Evolutionary conservation across 2,329 filamentous ascomycete species (phyloP).

Genomic region (Phoma sp.): DNA sequence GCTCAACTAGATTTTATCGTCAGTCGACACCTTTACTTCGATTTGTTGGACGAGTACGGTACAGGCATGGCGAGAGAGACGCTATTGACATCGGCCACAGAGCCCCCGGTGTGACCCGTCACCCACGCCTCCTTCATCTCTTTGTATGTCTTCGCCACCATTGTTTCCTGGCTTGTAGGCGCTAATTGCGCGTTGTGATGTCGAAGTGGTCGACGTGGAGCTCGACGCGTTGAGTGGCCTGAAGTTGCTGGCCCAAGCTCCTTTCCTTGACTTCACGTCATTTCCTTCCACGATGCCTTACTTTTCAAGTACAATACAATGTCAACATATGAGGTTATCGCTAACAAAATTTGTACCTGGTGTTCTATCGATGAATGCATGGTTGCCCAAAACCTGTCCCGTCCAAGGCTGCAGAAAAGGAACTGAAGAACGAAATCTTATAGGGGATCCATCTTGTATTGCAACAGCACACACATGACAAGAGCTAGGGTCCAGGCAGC

Average conservation of each 20-base stretch:
- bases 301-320: no score
- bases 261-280: constrained; percentile 13
- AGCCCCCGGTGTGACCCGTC: constrained; percentile 85
- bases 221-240: constrained; percentile 32
- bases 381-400: no score
- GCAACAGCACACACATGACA: no score
- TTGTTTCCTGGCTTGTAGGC: constrained; percentile 21
- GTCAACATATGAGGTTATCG: no score
- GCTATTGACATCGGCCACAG: constrained; percentile 83
- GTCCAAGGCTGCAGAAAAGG: no score
- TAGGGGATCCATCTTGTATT: no score
- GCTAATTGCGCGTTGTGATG: constrained; percentile 22
- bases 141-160: constrained; percentile 72
- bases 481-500: no score
- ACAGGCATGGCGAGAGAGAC: constrained; percentile 88
- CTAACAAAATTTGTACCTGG: no score
- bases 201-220: constrained; percentile 5
- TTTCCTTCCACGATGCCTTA: neutral
- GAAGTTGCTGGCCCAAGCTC: constrained; percentile 15
- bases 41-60: constrained; percentile 42
- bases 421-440: no score
- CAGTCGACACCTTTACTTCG: constrained; percentile 26
- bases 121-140: constrained; percentile 94
- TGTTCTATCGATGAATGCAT: no score
- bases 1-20: constrained; percentile 67